A percentile compares a stretch with the other conserved stretches of the same genome.
These are phyloP conservation scores for Solanum rostratum DNA, from an alignment of 257 asterid species.

Conservation along the genomic window DNA sequence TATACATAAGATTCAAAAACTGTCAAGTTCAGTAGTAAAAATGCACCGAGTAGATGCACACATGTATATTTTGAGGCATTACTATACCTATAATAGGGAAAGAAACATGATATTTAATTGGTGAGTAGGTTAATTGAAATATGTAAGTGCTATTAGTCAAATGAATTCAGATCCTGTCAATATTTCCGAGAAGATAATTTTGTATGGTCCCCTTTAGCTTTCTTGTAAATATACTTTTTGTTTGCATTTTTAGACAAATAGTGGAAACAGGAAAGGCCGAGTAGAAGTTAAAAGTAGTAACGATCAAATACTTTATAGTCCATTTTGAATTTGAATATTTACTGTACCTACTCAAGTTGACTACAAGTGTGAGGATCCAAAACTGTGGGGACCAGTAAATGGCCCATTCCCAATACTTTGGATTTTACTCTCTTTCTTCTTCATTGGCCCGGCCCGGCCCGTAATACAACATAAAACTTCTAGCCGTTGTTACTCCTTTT, in stretches of 20 bases:
- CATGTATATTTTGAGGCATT: no score
- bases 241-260: not conserved
- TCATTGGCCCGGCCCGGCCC: not conserved
- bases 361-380: not conserved
- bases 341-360: not conserved
- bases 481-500: not conserved
- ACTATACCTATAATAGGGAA: no score
- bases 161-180: not conserved
- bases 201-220: not conserved
- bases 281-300: not conserved
- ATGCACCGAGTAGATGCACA: no score
- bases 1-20: not conserved
- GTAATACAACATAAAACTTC: not conserved
- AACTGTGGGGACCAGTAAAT: not conserved
- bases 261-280: not conserved
- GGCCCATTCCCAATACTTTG: not conserved
- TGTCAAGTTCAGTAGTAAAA: not conserved
- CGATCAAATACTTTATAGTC: not conserved
- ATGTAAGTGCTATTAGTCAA: not conserved
- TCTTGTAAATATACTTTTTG: not conserved
- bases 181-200: not conserved
- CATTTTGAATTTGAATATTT: not conserved
- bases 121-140: not conserved
- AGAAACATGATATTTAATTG: not conserved
- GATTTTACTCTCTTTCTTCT: not conserved